A percentile compares a stretch with the other conserved stretches of the same genome.
These are phyloP conservation scores for Ogataea philodendri DNA, from an alignment of 805 yeast genomes.

Conservation along the genomic window DNA sequence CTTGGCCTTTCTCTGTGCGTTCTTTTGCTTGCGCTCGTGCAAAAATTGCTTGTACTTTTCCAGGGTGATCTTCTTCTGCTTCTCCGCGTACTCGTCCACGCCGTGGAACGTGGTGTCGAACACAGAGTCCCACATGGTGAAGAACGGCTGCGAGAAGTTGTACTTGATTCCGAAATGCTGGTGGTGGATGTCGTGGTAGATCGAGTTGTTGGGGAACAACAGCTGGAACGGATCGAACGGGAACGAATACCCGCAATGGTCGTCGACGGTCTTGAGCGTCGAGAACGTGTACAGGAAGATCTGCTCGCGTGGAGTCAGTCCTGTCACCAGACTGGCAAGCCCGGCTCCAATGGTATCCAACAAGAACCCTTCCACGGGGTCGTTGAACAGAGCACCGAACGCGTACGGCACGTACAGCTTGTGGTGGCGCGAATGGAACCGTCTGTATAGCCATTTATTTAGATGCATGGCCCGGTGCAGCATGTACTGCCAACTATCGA, in stretches of 20 bases:
- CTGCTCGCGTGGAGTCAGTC: conserved; percentile 74
- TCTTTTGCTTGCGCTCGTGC: conserved; percentile 34
- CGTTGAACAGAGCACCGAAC: conserved; percentile 92
- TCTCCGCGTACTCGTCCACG: conserved; percentile 59
- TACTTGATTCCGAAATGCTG: conserved; percentile 93
- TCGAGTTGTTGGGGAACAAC: conserved; percentile 90
- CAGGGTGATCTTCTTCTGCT: conserved; percentile 67
- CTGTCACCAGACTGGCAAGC: conserved; percentile 61
- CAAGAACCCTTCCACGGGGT: conserved; percentile 89
- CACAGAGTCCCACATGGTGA: conserved; percentile 85
- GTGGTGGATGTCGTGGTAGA: conserved; percentile 96
- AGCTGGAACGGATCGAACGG: conserved; percentile 91
- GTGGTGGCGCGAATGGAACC: conserved; percentile 94
- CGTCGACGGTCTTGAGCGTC: conserved; percentile 95
- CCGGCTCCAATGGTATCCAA: conserved; percentile 94
- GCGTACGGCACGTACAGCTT: conserved; percentile 94
- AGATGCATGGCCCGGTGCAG: conserved; percentile 87
- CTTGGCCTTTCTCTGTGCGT: conserved; percentile 8
- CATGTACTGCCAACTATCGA: conserved; percentile 95
- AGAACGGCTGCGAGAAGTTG: conserved; percentile 94
- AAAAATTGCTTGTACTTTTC: conserved; percentile 62
- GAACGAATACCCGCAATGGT: conserved; percentile 95
- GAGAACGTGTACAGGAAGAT: conserved; percentile 77
- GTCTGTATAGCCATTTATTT: conserved; percentile 69
- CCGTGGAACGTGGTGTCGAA: conserved; percentile 71